Evolutionary conservation across 2,329 filamentous ascomycete genomes (phyloP), one percentile per base, ranked within the genome.

Genomic region (Boeremia exigua): DNA sequence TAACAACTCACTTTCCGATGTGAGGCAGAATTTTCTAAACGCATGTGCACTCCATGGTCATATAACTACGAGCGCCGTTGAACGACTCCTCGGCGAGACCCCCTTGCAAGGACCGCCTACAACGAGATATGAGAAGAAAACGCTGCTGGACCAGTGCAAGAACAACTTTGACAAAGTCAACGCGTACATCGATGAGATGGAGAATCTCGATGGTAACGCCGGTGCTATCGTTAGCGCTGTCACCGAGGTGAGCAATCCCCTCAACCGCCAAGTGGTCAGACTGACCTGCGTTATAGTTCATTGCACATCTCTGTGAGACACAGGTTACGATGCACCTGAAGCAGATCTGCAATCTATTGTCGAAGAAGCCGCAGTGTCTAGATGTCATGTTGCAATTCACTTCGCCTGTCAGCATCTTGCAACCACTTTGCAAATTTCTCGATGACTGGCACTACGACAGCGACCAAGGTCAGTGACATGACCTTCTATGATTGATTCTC

Each of bases 131-230:
- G 82, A 84, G 42, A 95, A 94, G 73, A 90, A 95, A 27, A 84
- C 87, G 28, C 79, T 99, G 11, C 84, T 96, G 0, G 83, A 86
- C 44, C 88, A 95, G 69, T 96, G 92, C 60, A 83, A 89, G 43
- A 83, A 85, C 10, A 91, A 96, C 62, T 85, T 88, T 0, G 89
- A 92, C 58, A 86, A 88, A 60, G 86, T 90, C 1, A 89, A 92
- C 62, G 84, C 87, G 38, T 81, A 96, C 29, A 86, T 97, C 36
- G 85, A 87, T 34, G 92, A 96, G 66, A 81, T 99, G 23, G 92
- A 96, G 53, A 89, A 88, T 46, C 92, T 95, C 83, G 91, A 96
- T 67, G 94, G 94, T 1, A 97, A 97, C 73, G 91, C 91, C 2
- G 92, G 91, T 2, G 91, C 92, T 2, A 91, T 96, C 15, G 90